Evolutionary conservation across 257 asterid species (phyloP).

Genomic region (Nicotiana attenuata): DNA sequence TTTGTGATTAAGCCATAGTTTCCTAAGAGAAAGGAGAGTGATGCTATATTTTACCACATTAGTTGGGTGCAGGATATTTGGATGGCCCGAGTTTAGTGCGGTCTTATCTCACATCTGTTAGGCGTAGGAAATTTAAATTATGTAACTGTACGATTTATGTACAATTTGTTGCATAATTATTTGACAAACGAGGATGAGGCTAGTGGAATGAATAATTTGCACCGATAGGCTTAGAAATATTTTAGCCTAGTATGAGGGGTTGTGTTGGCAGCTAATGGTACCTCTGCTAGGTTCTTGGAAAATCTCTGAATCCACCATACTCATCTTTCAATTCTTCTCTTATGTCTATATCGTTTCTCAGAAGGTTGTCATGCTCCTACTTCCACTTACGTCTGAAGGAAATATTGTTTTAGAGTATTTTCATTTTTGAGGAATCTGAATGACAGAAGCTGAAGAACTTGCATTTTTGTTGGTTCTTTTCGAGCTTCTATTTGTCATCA

Average conservation of each 20-base stretch:
- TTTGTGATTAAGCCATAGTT: neutral
- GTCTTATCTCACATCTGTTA: neutral
- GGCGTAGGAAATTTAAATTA: neutral
- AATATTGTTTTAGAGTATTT: neutral
- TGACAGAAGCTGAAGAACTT: neutral
- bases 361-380: neutral
- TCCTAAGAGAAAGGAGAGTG: neutral
- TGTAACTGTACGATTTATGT: neutral
- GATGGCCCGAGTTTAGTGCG: neutral
- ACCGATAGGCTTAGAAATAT: neutral
- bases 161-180: neutral
- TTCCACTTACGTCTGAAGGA: neutral
- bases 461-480: neutral
- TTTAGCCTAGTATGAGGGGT: neutral
- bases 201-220: neutral
- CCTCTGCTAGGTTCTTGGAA: neutral
- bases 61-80: neutral
- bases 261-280: neutral
- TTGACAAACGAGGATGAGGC: neutral
- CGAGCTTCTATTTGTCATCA: neutral
- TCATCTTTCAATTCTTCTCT: neutral
- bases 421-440: neutral
- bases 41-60: slow-evolving; percentile 4
- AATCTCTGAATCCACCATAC: neutral
- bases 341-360: neutral